Base-by-base conservation (phyloP, 1,284 basidiomycete genomes). In the Wolfiporia cocos region DNA sequence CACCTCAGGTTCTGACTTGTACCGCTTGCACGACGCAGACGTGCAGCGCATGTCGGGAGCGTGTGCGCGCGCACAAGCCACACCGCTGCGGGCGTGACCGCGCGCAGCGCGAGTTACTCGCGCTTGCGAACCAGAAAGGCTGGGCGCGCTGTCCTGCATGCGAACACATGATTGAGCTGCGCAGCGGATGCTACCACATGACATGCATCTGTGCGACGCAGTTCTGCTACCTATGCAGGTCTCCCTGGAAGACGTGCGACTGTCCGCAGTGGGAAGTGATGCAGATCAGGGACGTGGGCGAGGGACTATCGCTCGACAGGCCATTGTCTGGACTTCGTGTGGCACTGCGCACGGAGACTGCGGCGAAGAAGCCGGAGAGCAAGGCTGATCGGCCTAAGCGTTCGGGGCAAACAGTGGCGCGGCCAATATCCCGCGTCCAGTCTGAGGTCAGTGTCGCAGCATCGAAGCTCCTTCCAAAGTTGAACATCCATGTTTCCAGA, bases 111-210 rank as follows among this genome's bases (percentile, higher is more conserved):
- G 44, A 31, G 20, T 58, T 67, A 6, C 57, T 69, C 41, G 56
- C 48, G 5, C 57, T 69, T 33, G 57, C 62, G 6, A 51, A 54
- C 12, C 29, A 55, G 31, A 34, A 54, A 12, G 68, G 67, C 2
- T 73, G 71, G 71, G 55, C 63, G 7, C 64, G 68, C 18, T 73
- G 71, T 44, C 69, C 70, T 0, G 65, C 65, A 1, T 72, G 71
- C 48, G 53, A 57, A 9, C 55, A 61, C 32, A 56, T 72, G 53
- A 62, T 72, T 44, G 70, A 72, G 51, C 66, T 68, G 35, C 51
- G 59, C 24, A 22, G 57, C 4, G 71, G 70, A 0, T 72, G 70
- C 45, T 67, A 57, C 49, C 70, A 73, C 44, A 72, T 72, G 67
- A 72, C 69, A 2, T 73, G 70, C 48, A 53, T 64, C 15, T 72